These are phyloP conservation scores for Pseudocercospora ulei DNA, from an alignment of 2,329 filamentous ascomycete species.

Conservation along the genomic window DNA sequence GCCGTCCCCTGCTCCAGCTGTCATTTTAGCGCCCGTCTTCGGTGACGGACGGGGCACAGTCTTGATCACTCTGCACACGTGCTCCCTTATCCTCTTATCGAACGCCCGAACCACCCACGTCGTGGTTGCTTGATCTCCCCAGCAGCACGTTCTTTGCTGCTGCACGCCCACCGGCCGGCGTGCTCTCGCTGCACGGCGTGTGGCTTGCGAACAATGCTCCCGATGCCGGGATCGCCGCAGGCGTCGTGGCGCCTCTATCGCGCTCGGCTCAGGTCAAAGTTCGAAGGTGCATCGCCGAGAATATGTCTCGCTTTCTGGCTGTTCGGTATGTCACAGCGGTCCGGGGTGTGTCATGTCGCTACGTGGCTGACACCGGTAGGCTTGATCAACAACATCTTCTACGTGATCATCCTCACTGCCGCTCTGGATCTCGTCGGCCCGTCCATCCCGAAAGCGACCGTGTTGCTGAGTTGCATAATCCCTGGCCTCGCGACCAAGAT, in stretches of 20 bases:
- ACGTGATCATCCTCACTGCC: conserved; percentile 90
- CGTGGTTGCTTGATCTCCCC: neutral
- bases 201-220: conserved; percentile 8
- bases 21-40: too few relatives aligned
- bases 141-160: neutral
- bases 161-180: neutral
- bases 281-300: conserved; percentile 58
- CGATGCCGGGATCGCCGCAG: conserved; percentile 10
- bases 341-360: neutral
- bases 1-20: too few relatives aligned
- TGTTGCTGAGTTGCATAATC: conserved; percentile 84
- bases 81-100: conserved; percentile 4
- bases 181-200: conserved; percentile 1
- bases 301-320: conserved; percentile 84
- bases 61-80: too few relatives aligned
- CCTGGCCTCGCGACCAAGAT: conserved; percentile 64
- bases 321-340: conserved; percentile 56
- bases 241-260: conserved; percentile 44
- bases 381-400: conserved; percentile 93
- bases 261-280: conserved; percentile 53
- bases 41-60: too few relatives aligned
- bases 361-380: conserved; percentile 42
- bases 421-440: conserved; percentile 91
- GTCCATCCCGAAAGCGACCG: conserved; percentile 74
- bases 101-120: neutral